Evolutionary conservation across 495 filamentous ascomycete genomes (phyloP).

Genomic region (Cetradonia linearis): DNA sequence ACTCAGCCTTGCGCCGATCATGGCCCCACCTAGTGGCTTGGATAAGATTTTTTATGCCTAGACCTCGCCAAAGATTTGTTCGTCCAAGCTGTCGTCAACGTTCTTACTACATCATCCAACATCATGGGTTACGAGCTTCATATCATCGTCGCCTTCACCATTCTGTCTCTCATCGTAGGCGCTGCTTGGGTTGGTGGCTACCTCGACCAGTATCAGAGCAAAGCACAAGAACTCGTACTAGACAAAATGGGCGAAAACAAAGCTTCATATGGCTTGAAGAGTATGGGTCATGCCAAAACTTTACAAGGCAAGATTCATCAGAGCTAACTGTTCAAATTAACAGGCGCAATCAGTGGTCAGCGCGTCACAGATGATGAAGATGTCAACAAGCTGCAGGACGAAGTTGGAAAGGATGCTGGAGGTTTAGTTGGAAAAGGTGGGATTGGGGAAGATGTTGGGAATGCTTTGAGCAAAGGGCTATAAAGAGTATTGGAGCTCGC

Average conservation of each 20-base stretch:
- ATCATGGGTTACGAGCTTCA: conserved; percentile 26
- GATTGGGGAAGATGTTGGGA: conserved; percentile 21
- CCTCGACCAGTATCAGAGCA: conserved; percentile 32
- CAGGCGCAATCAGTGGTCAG: conserved; percentile 30
- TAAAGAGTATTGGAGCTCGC: background rate
- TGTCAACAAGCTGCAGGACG: conserved; percentile 31
- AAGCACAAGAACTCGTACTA: conserved; percentile 38
- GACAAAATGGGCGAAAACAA: conserved; percentile 47
- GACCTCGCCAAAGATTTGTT: background rate
- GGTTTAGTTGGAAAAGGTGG: conserved; percentile 24
- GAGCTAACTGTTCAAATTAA: background rate
- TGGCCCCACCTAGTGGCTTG: conserved; percentile 6
- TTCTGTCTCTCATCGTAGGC: conserved; percentile 25
- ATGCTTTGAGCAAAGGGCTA: conserved; percentile 21
- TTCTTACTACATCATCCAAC: background rate
- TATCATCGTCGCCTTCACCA: conserved; percentile 25
- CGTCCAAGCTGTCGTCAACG: background rate
- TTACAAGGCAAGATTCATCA: background rate
- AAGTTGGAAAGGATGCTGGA: conserved; percentile 28
- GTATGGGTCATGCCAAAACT: conserved; percentile 19
- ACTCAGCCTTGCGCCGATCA: conserved; percentile 10
- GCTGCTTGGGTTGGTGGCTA: conserved; percentile 32
- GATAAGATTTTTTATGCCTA: background rate
- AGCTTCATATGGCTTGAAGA: conserved; percentile 31
- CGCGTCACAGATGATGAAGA: conserved; percentile 32